Evolutionary conservation across 345 rosid genomes (phyloP).

Genomic region (Erodium maritimum): DNA sequence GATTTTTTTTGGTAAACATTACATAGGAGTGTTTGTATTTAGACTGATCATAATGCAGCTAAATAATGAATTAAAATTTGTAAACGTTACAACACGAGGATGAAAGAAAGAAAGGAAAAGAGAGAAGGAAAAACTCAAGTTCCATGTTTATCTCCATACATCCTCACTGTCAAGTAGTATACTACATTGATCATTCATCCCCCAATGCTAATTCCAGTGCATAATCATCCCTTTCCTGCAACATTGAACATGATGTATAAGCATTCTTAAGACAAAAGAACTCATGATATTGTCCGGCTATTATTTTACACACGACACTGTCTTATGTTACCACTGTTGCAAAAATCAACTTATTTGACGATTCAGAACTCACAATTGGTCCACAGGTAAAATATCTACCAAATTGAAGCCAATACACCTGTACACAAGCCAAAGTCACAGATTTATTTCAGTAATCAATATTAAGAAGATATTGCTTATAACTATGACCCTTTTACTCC

Average conservation of each 20-base stretch:
- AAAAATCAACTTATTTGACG: conserved; percentile 1
- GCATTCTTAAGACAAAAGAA: background rate
- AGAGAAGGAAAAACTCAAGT: conserved; percentile 4
- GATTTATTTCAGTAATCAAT: background rate
- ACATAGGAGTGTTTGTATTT: no score
- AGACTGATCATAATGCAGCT: no score
- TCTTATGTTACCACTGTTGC: background rate
- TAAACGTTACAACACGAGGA: no score
- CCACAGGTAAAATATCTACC: conserved; percentile 99
- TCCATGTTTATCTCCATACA: conserved; percentile 8
- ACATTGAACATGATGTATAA: conserved; percentile 6
- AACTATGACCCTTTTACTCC: no score
- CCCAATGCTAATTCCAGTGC: conserved; percentile 89
- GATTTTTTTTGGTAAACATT: no score
- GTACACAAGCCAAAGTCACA: conserved; percentile 11
- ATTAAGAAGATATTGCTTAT: conserved; percentile 1
- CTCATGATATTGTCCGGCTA: background rate
- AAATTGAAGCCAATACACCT: conserved; percentile 98
- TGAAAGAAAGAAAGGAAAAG: no score
- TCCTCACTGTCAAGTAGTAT: conserved; percentile 8
- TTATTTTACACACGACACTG: background rate
- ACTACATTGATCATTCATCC: conserved; percentile 45
- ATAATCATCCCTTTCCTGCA: conserved; percentile 90
- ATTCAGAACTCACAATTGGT: conserved; percentile 62
- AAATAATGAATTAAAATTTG: no score